Evolutionary conservation across 1,139 yeast species (phyloP).

Genomic region (Blastobotrys proliferans): DNA sequence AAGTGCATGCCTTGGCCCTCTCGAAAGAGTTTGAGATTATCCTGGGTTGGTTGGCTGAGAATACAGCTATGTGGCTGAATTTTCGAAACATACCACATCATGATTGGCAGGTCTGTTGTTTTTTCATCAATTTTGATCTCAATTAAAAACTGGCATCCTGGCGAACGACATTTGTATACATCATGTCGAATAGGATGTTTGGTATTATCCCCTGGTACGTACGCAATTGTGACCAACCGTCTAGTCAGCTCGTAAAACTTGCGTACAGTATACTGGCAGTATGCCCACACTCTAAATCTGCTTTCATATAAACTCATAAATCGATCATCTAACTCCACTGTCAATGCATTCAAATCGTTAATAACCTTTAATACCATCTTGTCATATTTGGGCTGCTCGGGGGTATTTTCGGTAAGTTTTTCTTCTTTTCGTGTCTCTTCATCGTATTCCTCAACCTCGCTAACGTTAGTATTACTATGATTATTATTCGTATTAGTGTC

Average conservation of each 20-base stretch:
- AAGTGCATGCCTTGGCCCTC: conserved; percentile 13
- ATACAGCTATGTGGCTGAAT: conserved; percentile 3
- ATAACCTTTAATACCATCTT: conserved; percentile 1
- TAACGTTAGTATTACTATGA: not conserved
- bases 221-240: conserved; percentile 7
- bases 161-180: conserved; percentile 9
- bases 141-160: conserved; percentile 9
- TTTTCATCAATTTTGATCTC: conserved; percentile 8
- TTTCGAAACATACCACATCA: conserved; percentile 9
- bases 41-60: conserved; percentile 4
- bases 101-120: conserved; percentile 7
- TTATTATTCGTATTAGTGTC: not conserved
- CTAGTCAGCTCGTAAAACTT: conserved; percentile 8
- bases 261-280: conserved; percentile 10
- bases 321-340: conserved; percentile 8
- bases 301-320: conserved; percentile 10
- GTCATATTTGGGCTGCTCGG: conserved; percentile 9
- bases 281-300: conserved; percentile 10
- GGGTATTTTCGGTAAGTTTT: conserved; percentile 5
- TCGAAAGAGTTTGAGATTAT: conserved; percentile 9
- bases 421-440: not conserved
- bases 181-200: conserved; percentile 12
- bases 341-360: not conserved
- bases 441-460: not conserved
- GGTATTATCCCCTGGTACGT: conserved; percentile 7